A percentile compares a stretch with the other conserved stretches of the same genome.
These are phyloP conservation scores for Clohesyomyces aquaticus DNA, from an alignment of 495 filamentous ascomycete genomes.

Conservation along the genomic window DNA sequence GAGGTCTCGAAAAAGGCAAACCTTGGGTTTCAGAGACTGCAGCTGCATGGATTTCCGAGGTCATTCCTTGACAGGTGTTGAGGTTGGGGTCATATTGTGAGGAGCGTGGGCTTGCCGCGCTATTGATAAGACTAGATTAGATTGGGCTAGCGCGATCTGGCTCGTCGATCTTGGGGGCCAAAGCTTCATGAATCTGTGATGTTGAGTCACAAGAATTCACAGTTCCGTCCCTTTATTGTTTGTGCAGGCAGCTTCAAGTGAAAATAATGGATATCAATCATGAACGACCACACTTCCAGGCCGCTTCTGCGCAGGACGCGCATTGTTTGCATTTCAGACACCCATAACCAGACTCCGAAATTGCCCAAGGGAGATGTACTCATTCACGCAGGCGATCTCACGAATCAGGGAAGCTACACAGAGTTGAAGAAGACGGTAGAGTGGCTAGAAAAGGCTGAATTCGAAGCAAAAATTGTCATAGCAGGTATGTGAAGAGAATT, in stretches of 20 bases:
- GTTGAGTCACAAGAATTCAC: background rate
- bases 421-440: conserved; percentile 59
- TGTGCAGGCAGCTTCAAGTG: background rate
- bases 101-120: background rate
- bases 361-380: conserved; percentile 63
- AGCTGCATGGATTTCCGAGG: background rate
- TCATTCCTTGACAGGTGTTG: background rate
- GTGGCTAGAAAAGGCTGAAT: conserved; percentile 62
- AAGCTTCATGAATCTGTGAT: background rate
- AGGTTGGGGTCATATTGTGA: background rate
- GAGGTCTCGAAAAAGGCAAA: background rate
- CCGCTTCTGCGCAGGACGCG: conserved; percentile 53
- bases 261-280: conserved; percentile 10
- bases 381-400: conserved; percentile 65
- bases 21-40: background rate
- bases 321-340: conserved; percentile 66
- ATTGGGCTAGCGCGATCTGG: conserved; percentile 2
- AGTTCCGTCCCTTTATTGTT: background rate
- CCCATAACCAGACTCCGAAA: conserved; percentile 61
- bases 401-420: conserved; percentile 58
- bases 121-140: background rate
- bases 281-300: background rate
- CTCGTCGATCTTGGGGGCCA: conserved; percentile 6
- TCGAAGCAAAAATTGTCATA: conserved; percentile 61
- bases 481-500: conserved; percentile 52